A percentile compares a stretch with the other conserved stretches of the same genome.
phyloP scores from a whole-genome alignment of 2,329 filamentous ascomycete genomes.

The Ophidiomyces ophidiicola region DNA sequence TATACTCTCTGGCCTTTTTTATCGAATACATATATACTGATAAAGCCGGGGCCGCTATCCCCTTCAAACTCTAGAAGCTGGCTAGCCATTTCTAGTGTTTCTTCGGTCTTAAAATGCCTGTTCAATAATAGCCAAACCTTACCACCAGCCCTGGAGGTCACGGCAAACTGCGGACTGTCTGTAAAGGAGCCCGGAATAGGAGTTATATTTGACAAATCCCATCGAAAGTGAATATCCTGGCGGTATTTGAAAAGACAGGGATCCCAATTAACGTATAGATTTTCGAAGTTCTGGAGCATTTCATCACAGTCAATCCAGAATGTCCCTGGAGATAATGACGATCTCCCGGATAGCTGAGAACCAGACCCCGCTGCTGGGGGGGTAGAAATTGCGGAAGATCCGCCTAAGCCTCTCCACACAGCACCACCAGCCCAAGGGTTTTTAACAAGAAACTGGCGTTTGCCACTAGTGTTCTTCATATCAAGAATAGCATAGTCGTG shows the following conservation, averaged over 20 bases:
- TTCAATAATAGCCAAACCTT: slow-evolving; percentile 73
- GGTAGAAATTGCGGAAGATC: slow-evolving; percentile 11
- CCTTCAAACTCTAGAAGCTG: slow-evolving; percentile 24
- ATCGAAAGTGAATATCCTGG: slow-evolving; percentile 82
- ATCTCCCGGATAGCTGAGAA: slow-evolving; percentile 17
- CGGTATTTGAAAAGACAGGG: slow-evolving; percentile 67
- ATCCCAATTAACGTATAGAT: slow-evolving; percentile 96
- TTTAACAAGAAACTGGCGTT: slow-evolving; percentile 67
- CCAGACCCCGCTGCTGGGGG: slow-evolving; percentile 7
- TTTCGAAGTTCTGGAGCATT: slow-evolving; percentile 84
- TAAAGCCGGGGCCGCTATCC: slow-evolving; percentile 58
- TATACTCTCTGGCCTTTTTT: slow-evolving; percentile 59
- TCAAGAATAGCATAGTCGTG: slow-evolving; percentile 91
- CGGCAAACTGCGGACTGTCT: slow-evolving; percentile 49
- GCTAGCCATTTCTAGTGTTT: slow-evolving; percentile 30
- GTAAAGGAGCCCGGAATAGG: slow-evolving; percentile 64
- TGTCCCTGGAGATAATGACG: slow-evolving; percentile 49
- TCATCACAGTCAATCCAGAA: slow-evolving; percentile 91
- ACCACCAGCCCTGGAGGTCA: slow-evolving; percentile 44
- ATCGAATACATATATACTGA: slow-evolving; percentile 72
- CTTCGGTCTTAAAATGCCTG: slow-evolving; percentile 67
- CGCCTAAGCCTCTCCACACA: slow-evolving; percentile 22
- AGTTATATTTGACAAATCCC: slow-evolving; percentile 47
- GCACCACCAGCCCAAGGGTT: slow-evolving; percentile 84
- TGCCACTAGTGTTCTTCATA: slow-evolving; percentile 51